Evolutionary conservation across 1,284 basidiomycete species (phyloP).

Genomic region (Chalciporus sp.): DNA sequence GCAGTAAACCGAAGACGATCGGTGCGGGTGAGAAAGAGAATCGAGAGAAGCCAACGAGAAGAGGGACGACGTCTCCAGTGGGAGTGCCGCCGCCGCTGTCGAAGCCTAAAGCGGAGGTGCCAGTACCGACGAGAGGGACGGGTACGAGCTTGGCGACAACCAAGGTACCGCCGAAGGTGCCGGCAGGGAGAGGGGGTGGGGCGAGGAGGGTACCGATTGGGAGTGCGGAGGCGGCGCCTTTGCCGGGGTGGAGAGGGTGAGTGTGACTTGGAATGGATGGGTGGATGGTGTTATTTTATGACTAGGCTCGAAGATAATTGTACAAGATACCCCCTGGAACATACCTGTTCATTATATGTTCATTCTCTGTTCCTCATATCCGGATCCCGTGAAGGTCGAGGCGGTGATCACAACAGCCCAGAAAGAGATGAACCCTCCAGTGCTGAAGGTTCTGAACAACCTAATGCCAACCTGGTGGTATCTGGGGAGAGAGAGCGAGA

Average conservation of each 20-base stretch:
- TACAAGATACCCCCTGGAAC: conserved; percentile 23
- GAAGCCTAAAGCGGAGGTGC: conserved; percentile 22
- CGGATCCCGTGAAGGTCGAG: neutral
- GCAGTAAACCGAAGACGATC: conserved; percentile 25
- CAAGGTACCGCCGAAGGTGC: conserved; percentile 28
- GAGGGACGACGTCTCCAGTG: conserved; percentile 9
- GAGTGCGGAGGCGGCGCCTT: conserved; percentile 56
- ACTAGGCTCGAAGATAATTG: conserved; percentile 21
- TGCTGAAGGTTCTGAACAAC: no score
- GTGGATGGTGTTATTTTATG: conserved; percentile 8
- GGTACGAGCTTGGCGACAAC: neutral
- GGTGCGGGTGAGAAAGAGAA: conserved; percentile 39
- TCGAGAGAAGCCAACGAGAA: conserved; percentile 28
- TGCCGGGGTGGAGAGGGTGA: conserved; percentile 37
- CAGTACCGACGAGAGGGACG: conserved; percentile 15
- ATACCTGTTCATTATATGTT: neutral
- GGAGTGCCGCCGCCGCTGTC: conserved; percentile 1
- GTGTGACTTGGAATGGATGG: conserved; percentile 10
- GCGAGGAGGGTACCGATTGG: conserved; percentile 59
- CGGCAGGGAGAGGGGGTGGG: conserved; percentile 41
- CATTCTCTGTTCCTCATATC: neutral
- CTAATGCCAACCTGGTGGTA: no score
- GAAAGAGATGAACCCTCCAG: no score
- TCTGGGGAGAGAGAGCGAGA: no score
- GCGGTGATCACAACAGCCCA: no score